Conservation (phyloP, 495 filamentous ascomycete species). For the Penicillium ochrochloron region DNA sequence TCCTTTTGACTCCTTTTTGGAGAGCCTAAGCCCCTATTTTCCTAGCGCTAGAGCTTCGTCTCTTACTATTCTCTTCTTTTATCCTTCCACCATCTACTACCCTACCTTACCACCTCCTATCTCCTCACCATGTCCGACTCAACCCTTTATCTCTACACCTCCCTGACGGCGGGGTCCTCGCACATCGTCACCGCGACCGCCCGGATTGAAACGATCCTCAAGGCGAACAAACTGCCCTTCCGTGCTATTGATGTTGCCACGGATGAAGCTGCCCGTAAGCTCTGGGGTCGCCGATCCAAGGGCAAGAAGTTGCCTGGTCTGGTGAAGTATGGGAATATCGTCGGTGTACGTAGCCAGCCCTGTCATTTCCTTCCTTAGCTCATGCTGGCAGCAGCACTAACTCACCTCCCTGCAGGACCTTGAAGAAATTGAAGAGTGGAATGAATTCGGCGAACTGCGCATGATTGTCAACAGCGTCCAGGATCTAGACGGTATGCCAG, state of each 20-base stretch:
- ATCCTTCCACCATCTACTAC: not conserved
- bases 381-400: conserved; percentile 9
- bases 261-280: conserved; percentile 85
- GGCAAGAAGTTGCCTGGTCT: conserved; percentile 84
- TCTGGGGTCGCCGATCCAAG: conserved; percentile 85
- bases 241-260: conserved; percentile 90
- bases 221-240: conserved; percentile 92
- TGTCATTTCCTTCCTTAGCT: not conserved
- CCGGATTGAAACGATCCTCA: conserved; percentile 93
- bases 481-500: conserved; percentile 41
- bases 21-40: not conserved
- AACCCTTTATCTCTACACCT: conserved; percentile 91
- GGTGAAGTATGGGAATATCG: conserved; percentile 82
- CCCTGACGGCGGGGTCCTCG: conserved; percentile 93
- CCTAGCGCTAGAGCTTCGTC: not conserved
- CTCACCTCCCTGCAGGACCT: conserved; percentile 66
- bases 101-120: not conserved
- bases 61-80: not conserved
- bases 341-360: conserved; percentile 72
- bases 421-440: conserved; percentile 97
- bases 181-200: conserved; percentile 97
- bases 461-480: conserved; percentile 66
- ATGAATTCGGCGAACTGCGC: conserved; percentile 95
- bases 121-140: conserved; percentile 58
- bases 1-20: not conserved